Conservation (phyloP, 768 basidiomycete species). For the Scleroderma citrinum region DNA sequence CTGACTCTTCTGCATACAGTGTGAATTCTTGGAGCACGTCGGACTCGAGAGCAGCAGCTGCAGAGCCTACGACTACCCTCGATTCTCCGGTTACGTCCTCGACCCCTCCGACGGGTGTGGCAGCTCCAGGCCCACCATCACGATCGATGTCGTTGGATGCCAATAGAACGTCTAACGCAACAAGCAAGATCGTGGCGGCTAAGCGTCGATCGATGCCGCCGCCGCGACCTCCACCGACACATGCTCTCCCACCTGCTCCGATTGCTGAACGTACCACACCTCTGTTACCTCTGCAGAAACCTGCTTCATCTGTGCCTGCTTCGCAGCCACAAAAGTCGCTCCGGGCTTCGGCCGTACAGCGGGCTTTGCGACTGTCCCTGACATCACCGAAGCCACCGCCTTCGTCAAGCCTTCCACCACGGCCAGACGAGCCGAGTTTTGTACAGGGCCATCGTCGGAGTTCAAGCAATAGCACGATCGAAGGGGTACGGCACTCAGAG, state of each 20-base stretch:
- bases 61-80: conserved; percentile 8
- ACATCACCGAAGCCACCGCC: conserved; percentile 63
- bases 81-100: neutral
- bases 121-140: conserved; percentile 2
- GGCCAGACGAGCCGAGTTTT: conserved; percentile 50
- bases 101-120: conserved; percentile 9
- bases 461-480: conserved; percentile 32
- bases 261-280: conserved; percentile 15
- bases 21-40: conserved; percentile 36
- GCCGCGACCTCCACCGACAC: conserved; percentile 65
- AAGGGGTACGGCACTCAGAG: conserved; percentile 12
- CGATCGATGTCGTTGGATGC: conserved; percentile 20
- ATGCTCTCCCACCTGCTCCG: conserved; percentile 67
- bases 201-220: conserved; percentile 66
- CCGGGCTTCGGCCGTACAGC: conserved; percentile 53
- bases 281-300: neutral
- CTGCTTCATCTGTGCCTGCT: conserved; percentile 1
- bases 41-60: conserved; percentile 29
- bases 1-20: conserved; percentile 45
- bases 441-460: conserved; percentile 24
- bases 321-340: conserved; percentile 31
- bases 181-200: conserved; percentile 19
- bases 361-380: conserved; percentile 53
- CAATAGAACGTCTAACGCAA: conserved; percentile 8
- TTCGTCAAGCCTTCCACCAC: conserved; percentile 52